Conservation (phyloP, 208 protist species). For the Trypanosoma mega region DNA sequence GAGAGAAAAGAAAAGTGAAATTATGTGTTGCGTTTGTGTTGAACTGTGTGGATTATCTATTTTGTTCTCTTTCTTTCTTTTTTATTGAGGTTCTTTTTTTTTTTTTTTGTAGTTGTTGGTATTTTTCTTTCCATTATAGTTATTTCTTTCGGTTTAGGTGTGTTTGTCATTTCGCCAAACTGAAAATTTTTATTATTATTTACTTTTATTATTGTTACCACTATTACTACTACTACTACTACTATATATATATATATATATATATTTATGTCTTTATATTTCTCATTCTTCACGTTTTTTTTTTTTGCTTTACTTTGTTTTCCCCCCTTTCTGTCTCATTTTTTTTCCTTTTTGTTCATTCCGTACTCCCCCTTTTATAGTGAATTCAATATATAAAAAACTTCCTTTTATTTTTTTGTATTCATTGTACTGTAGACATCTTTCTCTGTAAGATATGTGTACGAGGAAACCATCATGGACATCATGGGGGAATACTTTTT, state of each 20-base stretch:
- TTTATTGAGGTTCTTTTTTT: constrained; percentile 12
- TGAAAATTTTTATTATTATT: constrained; percentile 7
- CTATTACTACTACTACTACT: neutral
- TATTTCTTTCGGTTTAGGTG: neutral
- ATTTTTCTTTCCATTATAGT: constrained; percentile 11
- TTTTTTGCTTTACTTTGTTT: neutral
- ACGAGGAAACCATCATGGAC: no score
- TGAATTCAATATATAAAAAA: neutral
- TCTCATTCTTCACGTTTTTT: neutral
- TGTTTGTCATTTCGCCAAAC: constrained; percentile 4
- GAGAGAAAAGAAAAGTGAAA: no score
- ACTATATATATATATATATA: constrained; percentile 2
- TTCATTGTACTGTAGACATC: no score
- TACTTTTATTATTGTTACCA: constrained; percentile 6
- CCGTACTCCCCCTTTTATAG: neutral
- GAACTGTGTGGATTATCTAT: no score
- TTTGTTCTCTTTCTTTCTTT: no score
- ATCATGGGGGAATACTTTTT: no score
- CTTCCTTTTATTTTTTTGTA: no score
- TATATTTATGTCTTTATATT: neutral
- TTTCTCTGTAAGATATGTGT: no score
- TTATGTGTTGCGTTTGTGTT: no score
- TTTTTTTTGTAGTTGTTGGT: constrained; percentile 1
- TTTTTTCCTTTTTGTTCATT: neutral
- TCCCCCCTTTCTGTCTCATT: neutral